Conservation (phyloP, 345 rosid species). For the Eucalyptus viminalis region DNA sequence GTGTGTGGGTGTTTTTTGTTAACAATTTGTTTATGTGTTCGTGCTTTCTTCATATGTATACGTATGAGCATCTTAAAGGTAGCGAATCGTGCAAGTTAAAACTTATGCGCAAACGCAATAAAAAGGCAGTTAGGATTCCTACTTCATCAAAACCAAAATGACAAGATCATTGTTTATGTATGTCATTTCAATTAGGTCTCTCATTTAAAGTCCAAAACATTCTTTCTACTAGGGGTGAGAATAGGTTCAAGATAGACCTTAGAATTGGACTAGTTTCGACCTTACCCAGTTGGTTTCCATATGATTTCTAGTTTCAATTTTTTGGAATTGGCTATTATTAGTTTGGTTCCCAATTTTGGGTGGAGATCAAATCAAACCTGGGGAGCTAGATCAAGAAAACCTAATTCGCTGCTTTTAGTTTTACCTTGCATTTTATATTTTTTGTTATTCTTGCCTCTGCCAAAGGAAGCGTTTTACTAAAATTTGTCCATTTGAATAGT, state of each 20-base stretch:
- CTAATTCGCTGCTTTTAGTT: not conserved
- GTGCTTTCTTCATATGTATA: not conserved
- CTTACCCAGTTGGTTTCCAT: not conserved
- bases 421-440: not conserved
- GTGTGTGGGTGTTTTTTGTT: not conserved
- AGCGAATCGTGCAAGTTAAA: not conserved
- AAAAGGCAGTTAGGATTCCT: not conserved
- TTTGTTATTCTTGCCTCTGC: not conserved
- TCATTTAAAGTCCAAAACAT: not conserved
- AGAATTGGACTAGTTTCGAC: not conserved
- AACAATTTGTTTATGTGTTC: not conserved
- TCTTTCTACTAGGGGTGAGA: not conserved
- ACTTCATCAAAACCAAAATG: not conserved
- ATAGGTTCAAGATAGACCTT: not conserved
- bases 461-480: not conserved
- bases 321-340: not conserved
- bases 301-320: not conserved
- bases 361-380: not conserved
- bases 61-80: not conserved
- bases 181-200: not conserved
- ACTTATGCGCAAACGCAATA: not conserved
- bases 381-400: not conserved
- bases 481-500: not conserved
- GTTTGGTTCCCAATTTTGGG: rapidly evolving
- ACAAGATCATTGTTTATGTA: not conserved